Base-by-base conservation (phyloP, 2,329 filamentous ascomycete species). In the Penicillium rolfsii region DNA sequence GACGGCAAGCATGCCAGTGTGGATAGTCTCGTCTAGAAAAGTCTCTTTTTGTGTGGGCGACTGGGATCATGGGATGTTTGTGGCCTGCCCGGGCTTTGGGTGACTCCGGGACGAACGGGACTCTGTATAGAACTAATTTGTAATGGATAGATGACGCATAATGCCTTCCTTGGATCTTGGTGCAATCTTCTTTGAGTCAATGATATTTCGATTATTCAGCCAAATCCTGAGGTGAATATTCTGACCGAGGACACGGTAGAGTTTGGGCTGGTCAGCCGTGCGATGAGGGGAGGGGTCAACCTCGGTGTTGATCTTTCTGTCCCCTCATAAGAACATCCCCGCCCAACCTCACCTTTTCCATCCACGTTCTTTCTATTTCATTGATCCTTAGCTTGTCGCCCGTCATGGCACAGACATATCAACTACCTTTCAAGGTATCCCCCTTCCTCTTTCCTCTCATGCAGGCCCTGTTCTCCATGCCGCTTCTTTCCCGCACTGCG, bases 351-450 rank as follows among this genome's bases (percentile, higher is more conserved):
- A 11, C 3, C n/a, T 24, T 14, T 14, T 48, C 11, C 22, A 1
- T 43, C 14, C 16, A 8, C 4, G 28, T 54, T 43, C 19, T 58
- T 8, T 33, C n/a, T n/a, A 28, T 12, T 49, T 14, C 41, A 36
- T 11, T 35, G 16, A 38, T 7, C 35, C 16, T 33, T 14, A 45
- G 58, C 35, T 36, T 58, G 45, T 41, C 28, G 43, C 52, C 26
- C 54, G 67, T 22, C 12, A 77, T 76, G 75, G 65, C 72, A 30
- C 69, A 70, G 12, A 59, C 76, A 41, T 78, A 78, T 41, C 57
- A 76, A 52, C 61, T 78, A 2, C 76, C 76, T 4, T 78, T 78
- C 63, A 64, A 75, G 71, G 76, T 78, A 70, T 60, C 16, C 45
- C 7, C n/a, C 65, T 50, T 9, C 30, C 16, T 24, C 12, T 36